Percentiles rank a stretch among this genome's conserved stretches.
phyloP scores from a whole-genome alignment of 352 stramenopile genomes.

The Pythium utonaiense region DNA sequence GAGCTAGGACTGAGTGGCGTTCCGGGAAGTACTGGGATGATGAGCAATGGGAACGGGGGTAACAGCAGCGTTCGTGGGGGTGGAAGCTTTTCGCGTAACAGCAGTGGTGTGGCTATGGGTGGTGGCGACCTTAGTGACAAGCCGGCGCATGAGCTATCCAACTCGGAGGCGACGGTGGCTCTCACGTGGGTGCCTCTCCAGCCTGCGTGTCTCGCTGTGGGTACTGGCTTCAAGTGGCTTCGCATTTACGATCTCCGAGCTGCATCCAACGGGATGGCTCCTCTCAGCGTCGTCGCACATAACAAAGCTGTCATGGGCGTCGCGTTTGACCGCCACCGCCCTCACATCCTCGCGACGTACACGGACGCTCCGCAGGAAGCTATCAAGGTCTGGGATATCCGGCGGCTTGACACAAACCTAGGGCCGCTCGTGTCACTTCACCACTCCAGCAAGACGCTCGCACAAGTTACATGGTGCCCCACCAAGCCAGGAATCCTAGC shows the following conservation, averaged over 20 bases:
- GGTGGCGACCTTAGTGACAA: conserved; percentile 39
- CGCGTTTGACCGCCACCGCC: conserved; percentile 76
- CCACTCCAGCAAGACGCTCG: conserved; percentile 64
- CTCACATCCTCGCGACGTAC: conserved; percentile 81
- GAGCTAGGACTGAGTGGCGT: background rate
- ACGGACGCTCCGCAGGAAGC: conserved; percentile 77
- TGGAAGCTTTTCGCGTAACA: conserved; percentile 3
- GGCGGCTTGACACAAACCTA: conserved; percentile 60
- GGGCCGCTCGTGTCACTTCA: conserved; percentile 72
- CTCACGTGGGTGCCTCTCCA: conserved; percentile 83
- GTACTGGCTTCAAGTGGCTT: conserved; percentile 87
- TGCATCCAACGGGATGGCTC: conserved; percentile 45
- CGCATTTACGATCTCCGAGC: conserved; percentile 77
- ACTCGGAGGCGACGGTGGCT: conserved; percentile 80
- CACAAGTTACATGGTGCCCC: conserved; percentile 81
- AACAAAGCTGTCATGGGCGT: conserved; percentile 83
- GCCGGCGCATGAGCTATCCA: conserved; percentile 74
- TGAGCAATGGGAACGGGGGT: conserved; percentile 1
- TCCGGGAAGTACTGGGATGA: conserved; percentile 4
- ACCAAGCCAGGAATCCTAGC: conserved; percentile 79
- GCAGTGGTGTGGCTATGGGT: background rate
- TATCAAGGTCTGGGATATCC: conserved; percentile 87
- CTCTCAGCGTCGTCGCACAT: conserved; percentile 79
- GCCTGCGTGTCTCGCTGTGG: conserved; percentile 72
- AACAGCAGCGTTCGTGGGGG: conserved; percentile 6